Base-by-base conservation (phyloP, 1,139 yeast genomes). In the Saccharomycopsis hybrid region DNA sequence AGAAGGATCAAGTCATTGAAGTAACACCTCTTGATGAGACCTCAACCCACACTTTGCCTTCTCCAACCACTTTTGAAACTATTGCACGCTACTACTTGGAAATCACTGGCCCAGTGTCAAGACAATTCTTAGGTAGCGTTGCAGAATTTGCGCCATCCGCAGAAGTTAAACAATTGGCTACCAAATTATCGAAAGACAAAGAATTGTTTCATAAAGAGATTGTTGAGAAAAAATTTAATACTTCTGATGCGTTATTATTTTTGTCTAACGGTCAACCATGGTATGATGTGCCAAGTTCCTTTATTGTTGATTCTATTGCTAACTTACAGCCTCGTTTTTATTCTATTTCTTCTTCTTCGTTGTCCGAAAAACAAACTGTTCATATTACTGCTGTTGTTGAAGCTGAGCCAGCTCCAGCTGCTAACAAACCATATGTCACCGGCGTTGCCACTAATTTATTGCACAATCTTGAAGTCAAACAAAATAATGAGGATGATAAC, bases 371-470 rank as follows among this genome's bases (percentile, higher is more conserved):
- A 65, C 76, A 81, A 51, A 73, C 76, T 18, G 76, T 92, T 55
- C 88, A 82, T 60, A 75, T 90, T 54, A 92, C 98, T 30, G 96
- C 97, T 1, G 95, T 90, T 50, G 97, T 94, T 49, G 98, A 92
- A 70, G 77, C 82, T 43, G 80, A 82, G 48, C 25, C 5, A 11
- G 37, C 47, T 43, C 39, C 49, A 9, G 65, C 68, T 30, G 57
- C 57, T 7, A 65, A 62, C 29, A 57, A 66, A 43, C 75, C 73
- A 55, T 77, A 70, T 53, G 72, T 85, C 44, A 77, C 86, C 44
- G 98, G 98, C 63, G 97, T 92, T 39, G 82, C 95, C 32, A 92
- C 98, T 27, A 92, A 92, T 68, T 78, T 90, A 65, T 75, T 92
- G 59, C 80, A 85, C 62, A 76, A 88, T 62, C 74, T 89, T 56